Evolutionary conservation across 202 grass and related monocot genomes (phyloP).

Genomic region (Digitaria exilis): DNA sequence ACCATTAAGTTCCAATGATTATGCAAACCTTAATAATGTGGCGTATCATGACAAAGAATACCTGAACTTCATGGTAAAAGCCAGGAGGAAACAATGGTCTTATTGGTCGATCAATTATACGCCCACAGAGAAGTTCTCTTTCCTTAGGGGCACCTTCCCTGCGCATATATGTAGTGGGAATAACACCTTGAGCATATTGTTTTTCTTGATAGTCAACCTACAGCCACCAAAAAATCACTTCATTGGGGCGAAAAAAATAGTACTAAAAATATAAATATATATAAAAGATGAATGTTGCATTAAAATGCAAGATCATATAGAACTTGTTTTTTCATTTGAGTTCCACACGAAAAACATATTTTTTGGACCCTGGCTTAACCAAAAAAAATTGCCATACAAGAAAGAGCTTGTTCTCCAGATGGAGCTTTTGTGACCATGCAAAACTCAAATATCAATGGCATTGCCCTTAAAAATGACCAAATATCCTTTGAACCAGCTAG

Average conservation of each 20-base stretch:
- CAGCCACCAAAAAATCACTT: slow-evolving; percentile 2
- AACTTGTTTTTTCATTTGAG: slow-evolving; percentile 12
- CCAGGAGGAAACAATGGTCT: slow-evolving; percentile 89
- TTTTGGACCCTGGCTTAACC: background rate
- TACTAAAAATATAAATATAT: background rate
- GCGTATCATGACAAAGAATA: slow-evolving; percentile 35
- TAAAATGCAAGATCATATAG: slow-evolving; percentile 20
- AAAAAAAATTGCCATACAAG: background rate
- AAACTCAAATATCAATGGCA: background rate
- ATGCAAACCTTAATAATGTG: slow-evolving; percentile 30
- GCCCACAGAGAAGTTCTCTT: slow-evolving; percentile 91
- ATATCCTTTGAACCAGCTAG: background rate
- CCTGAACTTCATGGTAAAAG: slow-evolving; percentile 98
- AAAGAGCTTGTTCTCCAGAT: slow-evolving; percentile 1
- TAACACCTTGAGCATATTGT: slow-evolving; percentile 91
- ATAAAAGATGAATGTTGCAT: slow-evolving; percentile 3
- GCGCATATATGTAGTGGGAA: slow-evolving; percentile 96
- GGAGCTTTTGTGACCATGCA: background rate
- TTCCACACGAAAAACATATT: background rate
- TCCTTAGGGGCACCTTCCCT: slow-evolving; percentile 98
- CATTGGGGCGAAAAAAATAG: background rate
- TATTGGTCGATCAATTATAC: slow-evolving; percentile 93
- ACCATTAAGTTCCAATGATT: slow-evolving; percentile 24
- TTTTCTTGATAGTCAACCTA: slow-evolving; percentile 99
- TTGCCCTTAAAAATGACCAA: background rate